Evolutionary conservation across 1,284 basidiomycete genomes (phyloP).

Genomic region (Schizophyllum amplum): DNA sequence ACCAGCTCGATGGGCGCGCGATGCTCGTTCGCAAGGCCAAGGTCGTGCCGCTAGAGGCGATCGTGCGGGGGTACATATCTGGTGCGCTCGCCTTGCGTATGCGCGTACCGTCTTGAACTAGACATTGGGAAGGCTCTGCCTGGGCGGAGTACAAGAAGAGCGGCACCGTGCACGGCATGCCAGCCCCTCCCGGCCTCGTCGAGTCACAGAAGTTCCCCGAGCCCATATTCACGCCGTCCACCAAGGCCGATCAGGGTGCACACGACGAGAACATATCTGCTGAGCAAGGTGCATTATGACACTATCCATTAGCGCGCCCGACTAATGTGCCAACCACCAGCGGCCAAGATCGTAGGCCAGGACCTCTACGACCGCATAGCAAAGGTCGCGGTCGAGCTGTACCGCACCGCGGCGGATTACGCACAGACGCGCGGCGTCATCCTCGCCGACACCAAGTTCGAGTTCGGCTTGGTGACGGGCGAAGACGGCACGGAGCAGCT

Average conservation of each 20-base stretch:
- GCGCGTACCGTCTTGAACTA: not conserved
- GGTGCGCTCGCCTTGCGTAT: conserved; percentile 38
- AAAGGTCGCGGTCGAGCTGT: conserved; percentile 56
- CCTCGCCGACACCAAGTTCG: conserved; percentile 92
- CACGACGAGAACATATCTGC: conserved; percentile 99
- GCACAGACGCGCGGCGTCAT: conserved; percentile 83
- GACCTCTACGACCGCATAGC: conserved; percentile 61
- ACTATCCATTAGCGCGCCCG: not conserved
- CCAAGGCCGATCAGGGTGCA: conserved; percentile 90
- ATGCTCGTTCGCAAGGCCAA: conserved; percentile 92
- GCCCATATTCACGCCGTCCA: conserved; percentile 94
- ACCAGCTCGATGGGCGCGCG: conserved; percentile 74
- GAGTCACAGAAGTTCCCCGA: conserved; percentile 81
- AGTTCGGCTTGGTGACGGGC: conserved; percentile 64
- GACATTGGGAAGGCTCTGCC: conserved; percentile 68
- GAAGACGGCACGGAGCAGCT: conserved; percentile 39
- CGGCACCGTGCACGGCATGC: conserved; percentile 86
- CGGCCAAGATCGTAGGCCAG: conserved; percentile 57
- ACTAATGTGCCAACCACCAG: conserved; percentile 25
- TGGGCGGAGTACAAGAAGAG: conserved; percentile 91
- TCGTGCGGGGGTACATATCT: conserved; percentile 94
- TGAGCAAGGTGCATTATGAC: conserved; percentile 55
- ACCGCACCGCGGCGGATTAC: conserved; percentile 72
- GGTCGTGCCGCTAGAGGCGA: conserved; percentile 93
- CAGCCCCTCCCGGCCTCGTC: conserved; percentile 68